Evolutionary conservation across 352 stramenopile species (phyloP).

Genomic region (Phytophthora brassicae): DNA sequence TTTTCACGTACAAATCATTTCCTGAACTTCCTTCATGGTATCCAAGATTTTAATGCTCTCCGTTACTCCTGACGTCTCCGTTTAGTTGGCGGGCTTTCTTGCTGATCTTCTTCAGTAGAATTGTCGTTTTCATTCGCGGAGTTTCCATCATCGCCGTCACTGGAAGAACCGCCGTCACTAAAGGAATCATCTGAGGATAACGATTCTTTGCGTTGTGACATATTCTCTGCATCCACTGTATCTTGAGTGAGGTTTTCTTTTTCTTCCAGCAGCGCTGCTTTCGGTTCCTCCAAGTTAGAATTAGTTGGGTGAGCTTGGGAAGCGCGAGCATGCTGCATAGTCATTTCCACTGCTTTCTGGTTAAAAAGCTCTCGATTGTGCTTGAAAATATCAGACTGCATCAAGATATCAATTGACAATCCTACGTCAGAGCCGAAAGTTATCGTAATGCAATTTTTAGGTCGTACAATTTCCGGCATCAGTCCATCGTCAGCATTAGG

Average conservation of each 20-base stretch:
- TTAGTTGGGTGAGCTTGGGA: constrained; percentile 5
- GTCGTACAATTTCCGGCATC: constrained; percentile 86
- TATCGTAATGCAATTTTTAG: too few relatives aligned
- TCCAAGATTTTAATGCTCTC: background rate
- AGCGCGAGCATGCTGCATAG: constrained; percentile 43
- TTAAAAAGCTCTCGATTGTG: constrained; percentile 76
- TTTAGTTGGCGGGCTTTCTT: constrained; percentile 19
- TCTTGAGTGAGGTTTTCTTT: constrained; percentile 17
- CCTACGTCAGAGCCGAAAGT: too few relatives aligned
- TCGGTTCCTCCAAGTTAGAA: background rate
- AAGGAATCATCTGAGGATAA: constrained; percentile 43
- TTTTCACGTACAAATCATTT: too few relatives aligned
- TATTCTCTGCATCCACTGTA: constrained; percentile 12
- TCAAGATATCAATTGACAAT: too few relatives aligned
- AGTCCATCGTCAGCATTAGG: constrained; percentile 90
- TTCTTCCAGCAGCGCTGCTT: constrained; percentile 1
- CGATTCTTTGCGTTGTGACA: constrained; percentile 15
- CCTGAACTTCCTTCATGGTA: too few relatives aligned
- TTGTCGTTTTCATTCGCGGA: background rate
- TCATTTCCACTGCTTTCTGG: constrained; percentile 64
- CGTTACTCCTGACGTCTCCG: constrained; percentile 31
- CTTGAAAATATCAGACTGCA: constrained; percentile 79
- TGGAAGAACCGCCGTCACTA: constrained; percentile 44
- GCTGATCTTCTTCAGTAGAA: constrained; percentile 5
- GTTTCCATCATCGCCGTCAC: constrained; percentile 36